These are phyloP conservation scores for Gossypium sturtianum DNA, from an alignment of 345 rosid genomes.

Conservation along the genomic window DNA sequence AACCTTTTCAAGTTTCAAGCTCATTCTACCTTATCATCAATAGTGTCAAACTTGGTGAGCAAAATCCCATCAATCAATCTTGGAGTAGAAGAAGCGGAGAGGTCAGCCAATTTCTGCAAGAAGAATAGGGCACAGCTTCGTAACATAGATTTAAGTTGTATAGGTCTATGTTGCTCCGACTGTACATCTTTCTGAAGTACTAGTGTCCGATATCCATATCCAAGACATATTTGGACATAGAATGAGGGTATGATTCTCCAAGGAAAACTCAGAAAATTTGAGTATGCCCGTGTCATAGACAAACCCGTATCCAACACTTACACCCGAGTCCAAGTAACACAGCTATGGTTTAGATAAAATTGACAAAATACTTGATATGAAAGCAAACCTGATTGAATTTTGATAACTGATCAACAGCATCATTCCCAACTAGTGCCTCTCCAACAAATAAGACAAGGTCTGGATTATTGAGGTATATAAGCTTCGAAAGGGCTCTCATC, in stretches of 20 bases:
- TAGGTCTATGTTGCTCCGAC: not conserved
- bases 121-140: constrained; percentile 2
- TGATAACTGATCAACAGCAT: constrained; percentile 91
- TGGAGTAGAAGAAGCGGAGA: constrained; percentile 65
- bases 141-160: not conserved
- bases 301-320: too few relatives aligned
- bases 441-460: constrained; percentile 97
- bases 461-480: constrained; percentile 74
- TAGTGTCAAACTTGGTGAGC: constrained; percentile 93
- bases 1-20: not conserved
- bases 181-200: not conserved
- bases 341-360: too few relatives aligned
- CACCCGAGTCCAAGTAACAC: too few relatives aligned
- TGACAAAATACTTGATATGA: not conserved
- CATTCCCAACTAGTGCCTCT: constrained; percentile 98
- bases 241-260: not conserved
- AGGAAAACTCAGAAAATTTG: not conserved
- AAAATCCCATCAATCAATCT: constrained; percentile 89
- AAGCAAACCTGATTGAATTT: constrained; percentile 84
- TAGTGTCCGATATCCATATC: not conserved
- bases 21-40: constrained; percentile 77
- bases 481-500: constrained; percentile 97
- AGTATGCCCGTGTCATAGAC: too few relatives aligned
- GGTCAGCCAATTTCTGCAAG: constrained; percentile 80
- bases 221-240: not conserved